These are phyloP conservation scores for Gracilaria vermiculophylla DNA, from an alignment of 23 red algal species.

Conservation along the genomic window DNA sequence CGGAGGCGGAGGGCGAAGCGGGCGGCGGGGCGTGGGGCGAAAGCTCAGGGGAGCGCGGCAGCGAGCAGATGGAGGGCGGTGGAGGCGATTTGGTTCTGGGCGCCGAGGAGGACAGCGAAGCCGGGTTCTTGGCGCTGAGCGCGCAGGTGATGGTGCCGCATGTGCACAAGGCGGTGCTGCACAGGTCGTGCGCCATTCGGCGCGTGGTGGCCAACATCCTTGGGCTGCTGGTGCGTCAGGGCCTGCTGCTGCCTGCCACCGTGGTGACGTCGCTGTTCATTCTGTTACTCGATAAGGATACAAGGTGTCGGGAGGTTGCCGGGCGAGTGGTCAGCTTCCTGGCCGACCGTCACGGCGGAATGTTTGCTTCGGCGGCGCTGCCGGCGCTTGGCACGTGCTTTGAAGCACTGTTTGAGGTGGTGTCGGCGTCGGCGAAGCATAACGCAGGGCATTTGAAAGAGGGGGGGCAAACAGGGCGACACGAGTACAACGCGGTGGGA, in stretches of 20 bases:
- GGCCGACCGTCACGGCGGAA: slow-evolving; percentile 45
- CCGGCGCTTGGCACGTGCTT: slow-evolving; percentile 40
- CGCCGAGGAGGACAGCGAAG: slow-evolving; percentile 57
- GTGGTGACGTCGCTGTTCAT: slow-evolving; percentile 29
- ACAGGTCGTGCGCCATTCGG: background rate
- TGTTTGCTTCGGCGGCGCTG: slow-evolving; percentile 57
- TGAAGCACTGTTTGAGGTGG: slow-evolving; percentile 30
- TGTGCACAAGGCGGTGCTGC: slow-evolving; percentile 10
- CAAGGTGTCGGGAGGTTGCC: slow-evolving; percentile 45
- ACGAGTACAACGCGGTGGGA: background rate
- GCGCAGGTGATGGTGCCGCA: slow-evolving; percentile 49
- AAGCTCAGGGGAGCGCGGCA: background rate
- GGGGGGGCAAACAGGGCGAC: background rate
- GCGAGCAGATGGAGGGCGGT: background rate
- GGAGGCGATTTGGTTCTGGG: slow-evolving; percentile 7
- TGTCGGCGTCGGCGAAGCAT: too few species aligned
- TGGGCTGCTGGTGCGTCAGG: slow-evolving; percentile 56
- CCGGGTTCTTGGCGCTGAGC: slow-evolving; percentile 57
- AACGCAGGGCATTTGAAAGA: background rate
- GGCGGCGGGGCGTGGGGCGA: background rate
- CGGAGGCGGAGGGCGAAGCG: background rate
- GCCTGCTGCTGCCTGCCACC: slow-evolving; percentile 56
- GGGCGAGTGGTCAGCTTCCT: slow-evolving; percentile 45
- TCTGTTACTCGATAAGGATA: slow-evolving; percentile 46
- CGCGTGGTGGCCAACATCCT: slow-evolving; percentile 23